Evolutionary conservation across 202 grass and related monocot species (phyloP).

Genomic region (Schoenoplectus triqueter): DNA sequence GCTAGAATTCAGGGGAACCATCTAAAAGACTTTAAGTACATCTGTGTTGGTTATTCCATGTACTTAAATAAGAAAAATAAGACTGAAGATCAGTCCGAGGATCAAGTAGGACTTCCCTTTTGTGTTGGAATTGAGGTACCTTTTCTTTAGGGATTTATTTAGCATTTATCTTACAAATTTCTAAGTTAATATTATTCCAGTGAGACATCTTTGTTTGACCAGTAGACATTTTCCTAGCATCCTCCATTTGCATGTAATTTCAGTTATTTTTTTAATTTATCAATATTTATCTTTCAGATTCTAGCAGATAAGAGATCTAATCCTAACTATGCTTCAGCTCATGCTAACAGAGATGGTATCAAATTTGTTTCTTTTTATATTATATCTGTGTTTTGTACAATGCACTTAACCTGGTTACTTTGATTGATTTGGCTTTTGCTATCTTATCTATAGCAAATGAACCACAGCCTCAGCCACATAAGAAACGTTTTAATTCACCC

Average conservation of each 20-base stretch:
- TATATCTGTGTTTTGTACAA: conserved; percentile 15
- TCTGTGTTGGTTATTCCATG: conserved; percentile 87
- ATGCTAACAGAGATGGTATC: conserved; percentile 61
- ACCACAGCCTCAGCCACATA: conserved; percentile 13
- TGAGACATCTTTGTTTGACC: conserved; percentile 21
- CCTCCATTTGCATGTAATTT: background rate
- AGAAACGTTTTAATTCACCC: conserved; percentile 25
- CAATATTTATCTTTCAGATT: conserved; percentile 55
- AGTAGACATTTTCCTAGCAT: background rate
- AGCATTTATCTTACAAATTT: background rate
- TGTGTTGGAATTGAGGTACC: conserved; percentile 90
- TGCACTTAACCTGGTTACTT: background rate
- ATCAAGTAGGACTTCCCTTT: conserved; percentile 72
- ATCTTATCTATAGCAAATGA: conserved; percentile 21
- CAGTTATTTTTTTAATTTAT: conserved; percentile 34
- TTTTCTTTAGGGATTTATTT: conserved; percentile 10
- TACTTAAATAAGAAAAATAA: conserved; percentile 63
- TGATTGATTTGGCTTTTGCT: conserved; percentile 17
- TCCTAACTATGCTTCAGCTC: conserved; percentile 47
- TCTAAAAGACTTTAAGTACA: conserved; percentile 73
- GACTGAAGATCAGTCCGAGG: conserved; percentile 44
- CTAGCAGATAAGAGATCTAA: conserved; percentile 70
- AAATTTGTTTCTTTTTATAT: conserved; percentile 26
- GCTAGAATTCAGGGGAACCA: conserved; percentile 53
- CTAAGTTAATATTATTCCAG: conserved; percentile 23